Percentiles rank a stretch among this genome's conserved stretches.
phyloP scores from a whole-genome alignment of 23 red algal species.

The Gracilaria gracilis region DNA sequence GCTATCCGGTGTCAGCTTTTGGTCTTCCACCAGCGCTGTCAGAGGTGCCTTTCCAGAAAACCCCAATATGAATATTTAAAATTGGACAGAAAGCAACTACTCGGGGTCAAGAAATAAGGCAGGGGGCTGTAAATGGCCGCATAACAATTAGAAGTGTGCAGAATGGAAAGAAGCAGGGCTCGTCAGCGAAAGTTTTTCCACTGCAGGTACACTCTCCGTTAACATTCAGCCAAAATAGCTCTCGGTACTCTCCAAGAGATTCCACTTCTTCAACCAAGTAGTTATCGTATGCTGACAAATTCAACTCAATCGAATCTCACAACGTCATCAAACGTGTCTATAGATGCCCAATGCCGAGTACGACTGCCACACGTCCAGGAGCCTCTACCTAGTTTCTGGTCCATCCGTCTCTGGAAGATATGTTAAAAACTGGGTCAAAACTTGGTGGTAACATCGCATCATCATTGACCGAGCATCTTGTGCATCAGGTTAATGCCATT shows the following conservation, averaged over 20 bases:
- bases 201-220: background rate
- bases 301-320: conserved; percentile 29
- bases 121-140: background rate
- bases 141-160: conserved; percentile 28
- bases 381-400: background rate
- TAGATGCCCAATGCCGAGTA: conserved; percentile 6
- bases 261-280: background rate
- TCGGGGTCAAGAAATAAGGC: conserved; percentile 13
- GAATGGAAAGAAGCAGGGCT: conserved; percentile 2
- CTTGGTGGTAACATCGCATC: background rate
- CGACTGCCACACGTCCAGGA: background rate
- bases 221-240: background rate
- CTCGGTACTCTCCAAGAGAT: conserved; percentile 12
- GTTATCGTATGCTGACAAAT: background rate
- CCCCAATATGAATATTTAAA: background rate
- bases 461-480: conserved; percentile 3
- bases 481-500: background rate
- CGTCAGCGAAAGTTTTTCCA: conserved; percentile 12
- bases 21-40: conserved; percentile 46
- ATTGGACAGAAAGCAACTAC: background rate
- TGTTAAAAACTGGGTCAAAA: conserved; percentile 32
- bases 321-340: conserved; percentile 29
- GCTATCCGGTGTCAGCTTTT: background rate
- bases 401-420: background rate
- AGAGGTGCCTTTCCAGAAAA: background rate